A percentile compares a stretch with the other conserved stretches of the same genome.
These are phyloP conservation scores for Lupinus albus DNA, from an alignment of 306 rosid species.

Conservation along the genomic window DNA sequence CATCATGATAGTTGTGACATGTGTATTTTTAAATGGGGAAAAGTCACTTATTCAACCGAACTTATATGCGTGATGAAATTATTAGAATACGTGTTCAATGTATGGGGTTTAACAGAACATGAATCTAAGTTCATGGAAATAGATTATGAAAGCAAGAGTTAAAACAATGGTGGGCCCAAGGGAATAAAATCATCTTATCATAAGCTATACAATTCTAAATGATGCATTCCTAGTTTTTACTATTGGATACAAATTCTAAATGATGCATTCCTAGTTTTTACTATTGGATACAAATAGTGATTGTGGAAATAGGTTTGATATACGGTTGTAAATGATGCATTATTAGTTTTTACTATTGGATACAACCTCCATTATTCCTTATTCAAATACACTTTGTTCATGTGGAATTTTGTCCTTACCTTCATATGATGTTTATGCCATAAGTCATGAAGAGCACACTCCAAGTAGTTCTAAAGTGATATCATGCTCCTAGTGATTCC, in stretches of 20 bases:
- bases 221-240: not conserved
- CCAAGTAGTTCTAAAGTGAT: no score
- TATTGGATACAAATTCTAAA: not conserved
- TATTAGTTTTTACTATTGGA: no score
- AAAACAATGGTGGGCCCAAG: constrained; percentile 4
- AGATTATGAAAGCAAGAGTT: constrained; percentile 22
- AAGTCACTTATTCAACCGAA: not conserved
- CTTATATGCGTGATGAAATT: constrained; percentile 32
- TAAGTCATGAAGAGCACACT: no score
- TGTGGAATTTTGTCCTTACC: not conserved
- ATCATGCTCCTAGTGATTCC: no score
- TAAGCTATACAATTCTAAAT: not conserved
- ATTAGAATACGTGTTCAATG: not conserved
- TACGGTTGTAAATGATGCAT: no score
- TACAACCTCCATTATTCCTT: no score
- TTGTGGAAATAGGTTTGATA: not conserved
- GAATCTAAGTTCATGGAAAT: not conserved
- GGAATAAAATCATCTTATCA: not conserved
- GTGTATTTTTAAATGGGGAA: constrained; percentile 26
- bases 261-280: not conserved
- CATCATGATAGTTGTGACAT: not conserved
- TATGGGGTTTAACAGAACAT: constrained; percentile 12
- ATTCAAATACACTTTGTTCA: not conserved
- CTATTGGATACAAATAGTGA: not conserved
- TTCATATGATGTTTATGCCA: no score